These are phyloP conservation scores for Huntiella moniliformis DNA, from an alignment of 2,329 filamentous ascomycete species.

Conservation along the genomic window DNA sequence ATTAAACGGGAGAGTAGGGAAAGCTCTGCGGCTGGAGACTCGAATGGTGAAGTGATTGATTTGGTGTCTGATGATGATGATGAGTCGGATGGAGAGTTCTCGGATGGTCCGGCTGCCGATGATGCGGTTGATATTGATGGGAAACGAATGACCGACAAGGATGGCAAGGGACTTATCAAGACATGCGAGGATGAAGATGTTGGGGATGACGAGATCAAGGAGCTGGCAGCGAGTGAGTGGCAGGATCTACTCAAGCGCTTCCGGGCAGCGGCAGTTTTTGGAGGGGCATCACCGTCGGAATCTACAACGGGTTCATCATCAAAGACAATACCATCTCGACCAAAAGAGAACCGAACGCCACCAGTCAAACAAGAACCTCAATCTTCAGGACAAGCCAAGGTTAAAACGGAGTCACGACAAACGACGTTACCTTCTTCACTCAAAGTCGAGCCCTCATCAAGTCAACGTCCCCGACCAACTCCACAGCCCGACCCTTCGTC, in stretches of 20 bases:
- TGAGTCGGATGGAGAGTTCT: slow-evolving; percentile 13
- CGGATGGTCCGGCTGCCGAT: slow-evolving; percentile 18
- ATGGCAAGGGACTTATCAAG: slow-evolving; percentile 50
- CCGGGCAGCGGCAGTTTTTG: neutral
- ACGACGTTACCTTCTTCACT: neutral
- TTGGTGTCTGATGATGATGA: slow-evolving; percentile 14
- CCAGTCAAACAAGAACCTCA: neutral
- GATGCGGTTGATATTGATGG: slow-evolving; percentile 48
- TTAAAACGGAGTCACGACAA: neutral
- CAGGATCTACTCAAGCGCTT: slow-evolving; percentile 33
- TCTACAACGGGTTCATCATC: neutral
- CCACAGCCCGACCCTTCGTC: neutral
- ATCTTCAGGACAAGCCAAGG: too few relatives aligned
- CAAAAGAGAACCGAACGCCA: neutral
- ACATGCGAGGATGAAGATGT: slow-evolving; percentile 52
- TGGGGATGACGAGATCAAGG: slow-evolving; percentile 31
- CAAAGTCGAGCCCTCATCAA: neutral
- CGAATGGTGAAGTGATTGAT: slow-evolving; percentile 25
- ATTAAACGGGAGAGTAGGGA: slow-evolving; percentile 19
- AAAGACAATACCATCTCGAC: neutral
- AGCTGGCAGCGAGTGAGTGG: slow-evolving; percentile 31
- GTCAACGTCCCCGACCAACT: neutral
- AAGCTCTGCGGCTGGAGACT: slow-evolving; percentile 18
- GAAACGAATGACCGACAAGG: slow-evolving; percentile 41
- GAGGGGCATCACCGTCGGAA: neutral